Percentiles rank a stretch among this genome's conserved stretches.
Conservation (phyloP, 1,139 yeast species). For the Saccharomyces hybrid region DNA sequence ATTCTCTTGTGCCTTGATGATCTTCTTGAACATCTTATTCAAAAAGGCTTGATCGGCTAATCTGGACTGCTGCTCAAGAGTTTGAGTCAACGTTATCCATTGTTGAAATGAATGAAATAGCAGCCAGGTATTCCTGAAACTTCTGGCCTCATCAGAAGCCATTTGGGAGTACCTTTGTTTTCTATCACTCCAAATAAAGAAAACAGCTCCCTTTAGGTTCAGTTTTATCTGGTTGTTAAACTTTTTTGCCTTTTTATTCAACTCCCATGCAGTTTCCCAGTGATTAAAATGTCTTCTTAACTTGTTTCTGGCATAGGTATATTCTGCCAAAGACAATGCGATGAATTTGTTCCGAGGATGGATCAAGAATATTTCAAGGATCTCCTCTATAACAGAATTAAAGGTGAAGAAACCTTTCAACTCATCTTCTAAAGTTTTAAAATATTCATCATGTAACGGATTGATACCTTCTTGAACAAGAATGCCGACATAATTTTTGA, state of each 20-base stretch:
- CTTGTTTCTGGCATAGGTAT: not conserved
- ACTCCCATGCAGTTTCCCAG: not conserved
- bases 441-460: slow-evolving; percentile 11
- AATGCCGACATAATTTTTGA: slow-evolving; percentile 8
- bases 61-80: not conserved
- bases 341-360: slow-evolving; percentile 12
- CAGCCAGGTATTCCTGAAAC: not conserved
- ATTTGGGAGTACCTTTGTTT: not conserved
- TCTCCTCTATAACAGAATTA: slow-evolving; percentile 7
- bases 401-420: slow-evolving; percentile 10
- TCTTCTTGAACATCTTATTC: slow-evolving; percentile 1
- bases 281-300: not conserved
- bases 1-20: not conserved
- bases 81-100: slow-evolving; percentile 1
- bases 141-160: not conserved
- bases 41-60: slow-evolving; percentile 2
- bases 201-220: not conserved
- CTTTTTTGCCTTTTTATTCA: not conserved
- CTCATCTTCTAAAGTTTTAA: slow-evolving; percentile 11
- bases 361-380: slow-evolving; percentile 10
- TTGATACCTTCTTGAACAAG: slow-evolving; percentile 9
- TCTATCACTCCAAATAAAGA: not conserved
- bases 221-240: not conserved
- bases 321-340: slow-evolving; percentile 12
- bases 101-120: slow-evolving; percentile 1